Percentiles rank a stretch among this genome's conserved stretches.
These are phyloP conservation scores for Monilinia laxa DNA, from an alignment of 2,329 filamentous ascomycete species.

Conservation along the genomic window DNA sequence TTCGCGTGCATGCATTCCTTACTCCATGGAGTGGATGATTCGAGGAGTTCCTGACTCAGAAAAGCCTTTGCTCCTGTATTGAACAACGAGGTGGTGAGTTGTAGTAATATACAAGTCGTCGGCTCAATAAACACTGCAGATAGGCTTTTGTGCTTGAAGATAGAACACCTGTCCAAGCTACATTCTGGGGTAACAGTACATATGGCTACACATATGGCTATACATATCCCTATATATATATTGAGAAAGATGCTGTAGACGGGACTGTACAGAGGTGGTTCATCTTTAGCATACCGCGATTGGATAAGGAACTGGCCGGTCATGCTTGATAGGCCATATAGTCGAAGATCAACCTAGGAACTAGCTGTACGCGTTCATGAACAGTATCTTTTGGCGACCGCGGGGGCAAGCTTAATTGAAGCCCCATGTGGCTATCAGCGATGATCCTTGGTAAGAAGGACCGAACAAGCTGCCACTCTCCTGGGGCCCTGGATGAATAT, in stretches of 20 bases:
- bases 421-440: constrained; percentile 31
- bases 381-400: constrained; percentile 22
- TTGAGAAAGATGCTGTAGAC: background rate
- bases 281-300: constrained; percentile 6
- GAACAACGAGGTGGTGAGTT: constrained; percentile 1
- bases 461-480: constrained; percentile 22
- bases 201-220: constrained; percentile 5
- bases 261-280: background rate
- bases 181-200: constrained; percentile 14
- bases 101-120: background rate
- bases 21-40: constrained; percentile 13
- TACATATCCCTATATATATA: constrained; percentile 3
- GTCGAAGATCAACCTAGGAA: constrained; percentile 6
- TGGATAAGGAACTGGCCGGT: constrained; percentile 4
- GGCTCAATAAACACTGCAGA: constrained; percentile 8
- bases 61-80: background rate
- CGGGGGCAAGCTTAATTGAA: constrained; percentile 25
- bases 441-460: constrained; percentile 29
- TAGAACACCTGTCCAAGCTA: constrained; percentile 16
- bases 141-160: constrained; percentile 14
- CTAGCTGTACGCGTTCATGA: constrained; percentile 11
- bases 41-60: constrained; percentile 13
- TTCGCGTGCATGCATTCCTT: constrained; percentile 12
- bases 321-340: constrained; percentile 1
- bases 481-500: constrained; percentile 9